These are phyloP conservation scores for Thamnidium elegans DNA, from an alignment of 192 early-diverging fungal species.

Conservation along the genomic window DNA sequence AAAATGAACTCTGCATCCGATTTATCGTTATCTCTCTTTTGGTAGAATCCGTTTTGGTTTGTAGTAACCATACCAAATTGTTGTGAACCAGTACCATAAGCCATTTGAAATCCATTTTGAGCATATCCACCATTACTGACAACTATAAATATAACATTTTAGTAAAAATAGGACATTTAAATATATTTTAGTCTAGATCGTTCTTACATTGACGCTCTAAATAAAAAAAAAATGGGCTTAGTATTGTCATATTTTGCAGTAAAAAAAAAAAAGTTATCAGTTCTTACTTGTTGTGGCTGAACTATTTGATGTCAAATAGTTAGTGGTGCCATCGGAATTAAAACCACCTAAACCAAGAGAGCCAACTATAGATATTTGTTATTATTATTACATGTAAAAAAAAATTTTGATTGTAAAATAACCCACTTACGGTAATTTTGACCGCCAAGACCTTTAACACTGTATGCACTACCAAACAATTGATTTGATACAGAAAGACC, in stretches of 20 bases:
- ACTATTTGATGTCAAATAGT: slow-evolving; percentile 21
- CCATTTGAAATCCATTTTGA: slow-evolving; percentile 17
- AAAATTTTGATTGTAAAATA: neutral
- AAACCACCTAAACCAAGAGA: slow-evolving; percentile 30
- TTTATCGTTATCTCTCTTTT: slow-evolving; percentile 14
- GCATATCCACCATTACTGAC: slow-evolving; percentile 21
- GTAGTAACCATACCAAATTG: slow-evolving; percentile 20
- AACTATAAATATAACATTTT: slow-evolving; percentile 4
- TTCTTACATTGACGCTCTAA: slow-evolving; percentile 26
- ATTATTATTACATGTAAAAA: neutral
- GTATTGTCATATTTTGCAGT: too few species aligned
- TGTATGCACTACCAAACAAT: slow-evolving; percentile 25
- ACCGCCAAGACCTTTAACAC: slow-evolving; percentile 17
- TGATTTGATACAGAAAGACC: slow-evolving; percentile 20
- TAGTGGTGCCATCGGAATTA: slow-evolving; percentile 5
- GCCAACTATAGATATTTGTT: slow-evolving; percentile 16
- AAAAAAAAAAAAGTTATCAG: too few species aligned
- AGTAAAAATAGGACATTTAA: neutral
- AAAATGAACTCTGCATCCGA: slow-evolving; percentile 26
- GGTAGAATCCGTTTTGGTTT: slow-evolving; percentile 3
- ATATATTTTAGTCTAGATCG: neutral
- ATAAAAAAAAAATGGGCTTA: slow-evolving; percentile 10
- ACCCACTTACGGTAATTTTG: slow-evolving; percentile 7
- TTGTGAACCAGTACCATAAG: slow-evolving; percentile 14
- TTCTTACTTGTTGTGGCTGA: slow-evolving; percentile 12